Percentiles rank a stretch among this genome's conserved stretches.
Conservation (phyloP, 805 yeast species). For the Ogataea pilisensis region DNA sequence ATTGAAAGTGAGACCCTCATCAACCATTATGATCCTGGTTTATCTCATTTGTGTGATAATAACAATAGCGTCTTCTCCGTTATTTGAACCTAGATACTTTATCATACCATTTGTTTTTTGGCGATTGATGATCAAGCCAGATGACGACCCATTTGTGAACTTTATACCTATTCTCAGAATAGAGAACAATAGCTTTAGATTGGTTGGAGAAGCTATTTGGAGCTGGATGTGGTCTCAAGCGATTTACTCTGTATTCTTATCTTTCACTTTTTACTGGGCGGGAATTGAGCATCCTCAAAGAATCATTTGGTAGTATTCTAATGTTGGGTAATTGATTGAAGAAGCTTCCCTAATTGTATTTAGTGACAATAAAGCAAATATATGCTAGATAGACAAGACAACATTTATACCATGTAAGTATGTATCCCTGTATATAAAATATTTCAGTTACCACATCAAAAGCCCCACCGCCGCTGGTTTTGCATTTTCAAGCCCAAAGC, state of each 20-base stretch:
- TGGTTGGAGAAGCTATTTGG: conserved; percentile 59
- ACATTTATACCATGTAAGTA: too few species aligned
- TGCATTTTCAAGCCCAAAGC: too few species aligned
- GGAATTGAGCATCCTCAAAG: conserved; percentile 63
- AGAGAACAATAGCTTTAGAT: conserved; percentile 32
- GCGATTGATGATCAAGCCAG: conserved; percentile 53
- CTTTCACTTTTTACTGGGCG: conserved; percentile 64
- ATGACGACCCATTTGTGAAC: conserved; percentile 26
- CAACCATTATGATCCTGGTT: conserved; percentile 42
- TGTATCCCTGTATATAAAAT: too few species aligned
- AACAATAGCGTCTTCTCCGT: conserved; percentile 82
- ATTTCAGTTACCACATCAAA: too few species aligned
- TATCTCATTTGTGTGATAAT: conserved; percentile 48
- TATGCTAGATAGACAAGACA: too few species aligned
- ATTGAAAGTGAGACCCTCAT: conserved; percentile 17
- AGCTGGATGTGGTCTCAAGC: conserved; percentile 49
- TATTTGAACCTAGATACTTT: conserved; percentile 91
- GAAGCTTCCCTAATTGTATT: too few species aligned
- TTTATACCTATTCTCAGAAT: conserved; percentile 4
- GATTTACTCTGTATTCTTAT: conserved; percentile 53
- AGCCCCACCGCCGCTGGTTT: too few species aligned
- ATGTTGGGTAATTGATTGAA: background rate
- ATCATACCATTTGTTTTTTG: conserved; percentile 76
- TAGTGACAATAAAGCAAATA: too few species aligned
- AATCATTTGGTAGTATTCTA: conserved; percentile 70